Percentiles rank a stretch among this genome's conserved stretches.
Evolutionary conservation across 78 protist genomes (phyloP).

Genomic region (Polysphondylium violaceum): DNA sequence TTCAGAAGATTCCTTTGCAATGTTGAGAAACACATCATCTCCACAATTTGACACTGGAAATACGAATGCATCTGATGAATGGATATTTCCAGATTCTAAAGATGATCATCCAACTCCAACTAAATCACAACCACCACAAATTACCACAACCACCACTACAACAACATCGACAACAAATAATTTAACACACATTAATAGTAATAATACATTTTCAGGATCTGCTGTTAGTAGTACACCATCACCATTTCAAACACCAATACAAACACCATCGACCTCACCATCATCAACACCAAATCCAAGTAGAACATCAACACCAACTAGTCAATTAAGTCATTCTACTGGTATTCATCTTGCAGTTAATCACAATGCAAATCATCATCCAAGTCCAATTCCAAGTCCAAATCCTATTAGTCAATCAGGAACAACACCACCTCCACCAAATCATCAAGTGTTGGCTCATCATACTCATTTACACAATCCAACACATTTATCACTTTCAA

Average conservation of each 20-base stretch:
- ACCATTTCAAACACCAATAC: slow-evolving; percentile 38
- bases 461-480: not conserved
- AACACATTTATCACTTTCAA: slow-evolving; percentile 20
- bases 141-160: not conserved
- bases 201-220: not conserved
- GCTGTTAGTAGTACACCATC: slow-evolving; percentile 21
- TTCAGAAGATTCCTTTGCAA: slow-evolving; percentile 68
- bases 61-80: slow-evolving; percentile 55
- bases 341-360: no score
- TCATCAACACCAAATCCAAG: slow-evolving; percentile 61
- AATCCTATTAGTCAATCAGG: not conserved
- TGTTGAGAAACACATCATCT: slow-evolving; percentile 73
- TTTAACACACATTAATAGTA: slow-evolving; percentile 1
- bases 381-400: slow-evolving; percentile 7
- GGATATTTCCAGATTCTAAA: slow-evolving; percentile 70
- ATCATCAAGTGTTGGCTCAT: not conserved
- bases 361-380: no score
- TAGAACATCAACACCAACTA: slow-evolving; percentile 60
- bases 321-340: not conserved
- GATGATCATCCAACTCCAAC: slow-evolving; percentile 25
- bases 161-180: not conserved
- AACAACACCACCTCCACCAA: not conserved
- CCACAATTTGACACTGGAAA: slow-evolving; percentile 57
- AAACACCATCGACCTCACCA: slow-evolving; percentile 71
- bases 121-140: not conserved